Percentiles rank a stretch among this genome's conserved stretches.
Evolutionary conservation across 805 yeast genomes (phyloP).

Genomic region (Yamadazyma takamatsuzukensis): DNA sequence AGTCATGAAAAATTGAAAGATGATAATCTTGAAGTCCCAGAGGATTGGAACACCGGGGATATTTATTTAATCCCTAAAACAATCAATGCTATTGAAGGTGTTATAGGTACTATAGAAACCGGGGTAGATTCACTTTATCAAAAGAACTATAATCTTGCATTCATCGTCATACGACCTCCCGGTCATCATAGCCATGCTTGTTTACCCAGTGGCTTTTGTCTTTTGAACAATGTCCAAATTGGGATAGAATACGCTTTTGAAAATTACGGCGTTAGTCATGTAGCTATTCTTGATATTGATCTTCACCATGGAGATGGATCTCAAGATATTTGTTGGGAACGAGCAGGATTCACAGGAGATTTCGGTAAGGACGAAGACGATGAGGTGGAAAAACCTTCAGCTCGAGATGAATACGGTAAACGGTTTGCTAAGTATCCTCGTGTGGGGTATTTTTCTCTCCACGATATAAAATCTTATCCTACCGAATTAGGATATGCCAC

Average conservation of each 20-base stretch:
- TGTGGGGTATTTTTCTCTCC: conserved; percentile 79
- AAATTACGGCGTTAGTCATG: conserved; percentile 66
- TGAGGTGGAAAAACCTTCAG: conserved; percentile 26
- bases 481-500: conserved; percentile 77
- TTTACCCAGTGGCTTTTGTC: conserved; percentile 81
- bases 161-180: conserved; percentile 74
- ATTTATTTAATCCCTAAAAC: conserved; percentile 69
- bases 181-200: conserved; percentile 86
- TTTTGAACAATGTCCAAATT: conserved; percentile 77
- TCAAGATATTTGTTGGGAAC: conserved; percentile 81
- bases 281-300: conserved; percentile 78
- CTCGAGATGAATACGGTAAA: conserved; percentile 49
- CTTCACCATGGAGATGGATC: conserved; percentile 89
- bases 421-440: conserved; percentile 47
- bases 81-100: conserved; percentile 69
- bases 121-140: conserved; percentile 51
- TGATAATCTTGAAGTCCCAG: conserved; percentile 70
- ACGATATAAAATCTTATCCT: conserved; percentile 83
- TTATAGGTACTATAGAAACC: conserved; percentile 68
- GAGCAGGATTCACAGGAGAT: conserved; percentile 56
- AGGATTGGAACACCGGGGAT: conserved; percentile 79
- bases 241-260: conserved; percentile 73
- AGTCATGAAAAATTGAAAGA: conserved; percentile 52
- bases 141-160: conserved; percentile 41
- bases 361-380: conserved; percentile 49